Conservation (phyloP, 208 protist genomes). For the Trypanosoma conorhini region DNA sequence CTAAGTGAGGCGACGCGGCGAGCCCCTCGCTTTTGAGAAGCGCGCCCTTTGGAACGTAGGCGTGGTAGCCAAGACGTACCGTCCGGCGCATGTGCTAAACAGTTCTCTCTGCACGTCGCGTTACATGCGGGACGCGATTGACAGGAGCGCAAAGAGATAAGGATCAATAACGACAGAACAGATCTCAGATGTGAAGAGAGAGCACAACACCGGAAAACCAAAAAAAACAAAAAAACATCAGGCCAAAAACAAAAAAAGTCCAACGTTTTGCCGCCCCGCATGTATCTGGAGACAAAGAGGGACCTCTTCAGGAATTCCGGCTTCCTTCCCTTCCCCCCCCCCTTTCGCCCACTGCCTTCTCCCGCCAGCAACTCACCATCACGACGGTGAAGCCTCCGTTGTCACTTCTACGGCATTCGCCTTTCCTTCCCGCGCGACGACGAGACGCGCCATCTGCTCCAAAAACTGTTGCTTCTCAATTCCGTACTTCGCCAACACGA, state of each 20-base stretch:
- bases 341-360: background rate
- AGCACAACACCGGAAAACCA: background rate
- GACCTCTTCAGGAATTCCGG: background rate
- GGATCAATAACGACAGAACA: background rate
- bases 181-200: background rate
- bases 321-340: background rate
- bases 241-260: background rate
- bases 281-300: background rate
- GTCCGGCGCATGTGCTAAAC: constrained; percentile 40
- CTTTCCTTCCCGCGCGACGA: background rate
- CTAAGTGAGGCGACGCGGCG: constrained; percentile 26
- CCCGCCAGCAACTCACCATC: background rate
- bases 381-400: background rate
- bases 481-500: constrained; percentile 79
- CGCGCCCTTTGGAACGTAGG: constrained; percentile 67
- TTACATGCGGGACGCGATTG: background rate
- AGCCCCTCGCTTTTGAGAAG: constrained; percentile 16
- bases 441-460: constrained; percentile 45
- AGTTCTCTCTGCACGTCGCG: background rate
- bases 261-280: background rate
- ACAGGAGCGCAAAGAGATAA: background rate
- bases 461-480: constrained; percentile 69
- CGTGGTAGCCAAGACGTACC: constrained; percentile 39
- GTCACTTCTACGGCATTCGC: background rate
- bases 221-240: constrained; percentile 6